Evolutionary conservation across 1,284 basidiomycete genomes (phyloP), one percentile per base, ranked within the genome.

Genomic region (Malassezia sp.): DNA sequence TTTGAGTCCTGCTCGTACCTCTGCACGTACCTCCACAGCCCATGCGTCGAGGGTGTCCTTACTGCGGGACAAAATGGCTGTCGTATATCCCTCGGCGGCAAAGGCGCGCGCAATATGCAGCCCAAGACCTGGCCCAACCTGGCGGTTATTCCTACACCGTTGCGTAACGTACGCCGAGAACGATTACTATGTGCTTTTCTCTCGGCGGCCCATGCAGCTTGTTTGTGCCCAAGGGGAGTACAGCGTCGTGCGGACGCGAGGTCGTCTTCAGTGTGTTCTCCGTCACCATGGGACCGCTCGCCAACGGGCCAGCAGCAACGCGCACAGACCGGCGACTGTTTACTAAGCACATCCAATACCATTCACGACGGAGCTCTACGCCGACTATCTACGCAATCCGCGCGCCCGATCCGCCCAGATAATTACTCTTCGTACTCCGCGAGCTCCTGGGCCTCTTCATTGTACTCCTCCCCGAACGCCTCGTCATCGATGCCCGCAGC

Each of bases 401-500:
- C n/a, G n/a, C n/a, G n/a, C n/a, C n/a, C n/a, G n/a, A n/a, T n/a
- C n/a, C n/a, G n/a, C n/a, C n/a, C n/a, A n/a, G n/a, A 23, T 20
- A 35, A 49, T 18, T 49, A 49, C 30, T 47, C 45, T 17, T 40
- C 47, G 20, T 44, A 33, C 7, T 26, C 42, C n/a, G n/a, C n/a
- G n/a, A n/a, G n/a, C n/a, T n/a, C n/a, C n/a, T n/a, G n/a, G n/a
- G n/a, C n/a, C 47, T 60, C 60, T 38, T 63, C 58, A 27, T 51
- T 41, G 59, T 63, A 63, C 44, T 63, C 60, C 28, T 52, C 58
- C 22, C 46, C 42, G 27, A 37, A 34, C 56, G 64, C 62, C 59
- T 75, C 72, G 51, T 59, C 56, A 40, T 64, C 74, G 41, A 74
- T 72, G 55, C 71, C 67, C 26, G 89, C 61, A 15, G 57, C 54